Conservation (phyloP, 2,329 filamentous ascomycete species). For the Hypoxylon sp. region DNA sequence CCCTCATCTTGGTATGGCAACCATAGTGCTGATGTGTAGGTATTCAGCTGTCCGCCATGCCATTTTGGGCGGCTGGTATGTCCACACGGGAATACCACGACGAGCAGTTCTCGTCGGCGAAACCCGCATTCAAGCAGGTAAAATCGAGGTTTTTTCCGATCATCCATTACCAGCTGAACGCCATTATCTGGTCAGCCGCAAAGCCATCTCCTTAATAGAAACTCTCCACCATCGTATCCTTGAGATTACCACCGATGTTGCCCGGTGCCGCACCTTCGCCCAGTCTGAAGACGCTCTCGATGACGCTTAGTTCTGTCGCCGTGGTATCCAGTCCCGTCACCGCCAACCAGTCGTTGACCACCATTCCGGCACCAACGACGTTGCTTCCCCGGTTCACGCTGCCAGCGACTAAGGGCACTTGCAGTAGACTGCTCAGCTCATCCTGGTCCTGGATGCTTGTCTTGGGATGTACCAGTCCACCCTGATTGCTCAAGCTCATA, state of each 20-base stretch:
- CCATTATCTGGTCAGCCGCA: constrained; percentile 11
- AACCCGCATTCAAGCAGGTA: constrained; percentile 8
- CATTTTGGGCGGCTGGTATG: constrained; percentile 15
- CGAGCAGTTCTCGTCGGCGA: constrained; percentile 8
- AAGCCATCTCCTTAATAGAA: constrained; percentile 78
- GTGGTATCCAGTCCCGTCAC: constrained; percentile 95
- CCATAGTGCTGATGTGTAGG: constrained; percentile 5
- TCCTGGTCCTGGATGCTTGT: constrained; percentile 98
- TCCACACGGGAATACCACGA: constrained; percentile 15
- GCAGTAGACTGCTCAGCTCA: constrained; percentile 90
- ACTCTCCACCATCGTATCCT: constrained; percentile 98
- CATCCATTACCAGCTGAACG: constrained; percentile 15
- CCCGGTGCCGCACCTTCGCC: constrained; percentile 86
- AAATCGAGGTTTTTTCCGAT: background rate
- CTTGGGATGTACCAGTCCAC: constrained; percentile 96
- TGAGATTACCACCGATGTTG: constrained; percentile 85
- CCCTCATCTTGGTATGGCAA: constrained; percentile 23
- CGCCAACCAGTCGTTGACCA: constrained; percentile 97
- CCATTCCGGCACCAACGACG: constrained; percentile 97
- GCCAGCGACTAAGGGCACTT: constrained; percentile 95
- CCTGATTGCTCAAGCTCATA: constrained; percentile 96
- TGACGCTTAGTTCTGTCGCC: constrained; percentile 95
- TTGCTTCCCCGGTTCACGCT: constrained; percentile 92
- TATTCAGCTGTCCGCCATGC: constrained; percentile 30
- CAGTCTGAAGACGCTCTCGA: constrained; percentile 95